These are phyloP conservation scores for Diaporthe ampelina DNA, from an alignment of 2,329 filamentous ascomycete genomes.

Conservation along the genomic window DNA sequence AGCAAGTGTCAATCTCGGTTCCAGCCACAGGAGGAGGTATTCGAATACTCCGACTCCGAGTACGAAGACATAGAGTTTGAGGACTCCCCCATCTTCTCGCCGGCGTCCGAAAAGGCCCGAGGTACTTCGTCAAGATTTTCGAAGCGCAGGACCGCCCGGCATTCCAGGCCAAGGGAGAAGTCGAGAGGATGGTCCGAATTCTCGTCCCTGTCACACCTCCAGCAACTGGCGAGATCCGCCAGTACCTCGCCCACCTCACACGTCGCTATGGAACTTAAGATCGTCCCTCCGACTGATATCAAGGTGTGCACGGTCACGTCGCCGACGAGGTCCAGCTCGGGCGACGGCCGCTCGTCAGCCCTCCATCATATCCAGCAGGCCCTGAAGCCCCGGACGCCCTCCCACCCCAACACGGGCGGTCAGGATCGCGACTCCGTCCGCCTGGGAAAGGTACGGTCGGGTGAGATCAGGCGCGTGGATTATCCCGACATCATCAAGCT, in stretches of 20 bases:
- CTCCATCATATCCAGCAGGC: constrained; percentile 35
- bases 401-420: constrained; percentile 7
- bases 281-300: constrained; percentile 33
- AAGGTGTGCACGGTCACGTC: constrained; percentile 13
- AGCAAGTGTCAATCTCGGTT: constrained; percentile 9
- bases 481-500: not conserved
- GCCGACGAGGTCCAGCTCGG: constrained; percentile 1
- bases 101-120: not conserved
- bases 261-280: constrained; percentile 35
- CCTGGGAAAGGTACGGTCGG: constrained; percentile 10
- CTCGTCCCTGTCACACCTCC: constrained; percentile 9
- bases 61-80: constrained; percentile 27
- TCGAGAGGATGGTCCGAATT: constrained; percentile 19
- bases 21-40: constrained; percentile 3
- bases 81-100: not conserved
- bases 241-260: constrained; percentile 33
- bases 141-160: not conserved
- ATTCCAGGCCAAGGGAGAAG: constrained; percentile 8
- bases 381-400: constrained; percentile 4
- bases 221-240: constrained; percentile 23
- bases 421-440: constrained; percentile 22
- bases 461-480: constrained; percentile 14
- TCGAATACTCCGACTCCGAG: constrained; percentile 26
- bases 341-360: constrained; percentile 28
- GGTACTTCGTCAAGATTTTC: not conserved